A percentile compares a stretch with the other conserved stretches of the same genome.
These are phyloP conservation scores for Linnemannia exigua DNA, from an alignment of 192 early-diverging fungal species.

Conservation along the genomic window DNA sequence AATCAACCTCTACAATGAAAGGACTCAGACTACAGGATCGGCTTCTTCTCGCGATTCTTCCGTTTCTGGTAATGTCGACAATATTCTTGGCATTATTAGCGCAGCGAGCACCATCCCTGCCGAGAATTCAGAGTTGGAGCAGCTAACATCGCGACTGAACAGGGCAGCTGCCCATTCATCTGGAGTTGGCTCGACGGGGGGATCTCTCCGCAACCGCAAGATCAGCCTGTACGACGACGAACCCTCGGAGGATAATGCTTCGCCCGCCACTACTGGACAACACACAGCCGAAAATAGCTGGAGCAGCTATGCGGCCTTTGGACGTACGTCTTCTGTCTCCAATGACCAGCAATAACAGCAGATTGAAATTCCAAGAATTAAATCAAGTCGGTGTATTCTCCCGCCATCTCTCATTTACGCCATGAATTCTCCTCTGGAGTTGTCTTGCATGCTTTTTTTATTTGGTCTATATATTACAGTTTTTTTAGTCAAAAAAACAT, in stretches of 20 bases:
- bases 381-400: too few species aligned
- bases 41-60: conserved; percentile 11
- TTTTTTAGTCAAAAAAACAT: background rate
- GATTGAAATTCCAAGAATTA: too few species aligned
- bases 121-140: conserved; percentile 18
- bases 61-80: conserved; percentile 9
- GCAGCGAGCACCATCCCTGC: conserved; percentile 7
- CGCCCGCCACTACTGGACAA: background rate
- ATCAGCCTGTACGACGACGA: conserved; percentile 44
- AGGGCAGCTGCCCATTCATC: conserved; percentile 26
- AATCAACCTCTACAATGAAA: conserved; percentile 18
- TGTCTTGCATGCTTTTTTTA: background rate
- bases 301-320: conserved; percentile 6
- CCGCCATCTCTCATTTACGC: too few species aligned
- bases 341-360: background rate
- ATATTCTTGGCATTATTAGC: conserved; percentile 12
- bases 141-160: conserved; percentile 29
- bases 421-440: background rate
- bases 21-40: conserved; percentile 22
- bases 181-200: background rate
- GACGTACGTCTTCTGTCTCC: background rate
- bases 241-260: background rate
- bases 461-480: conserved; percentile 1
- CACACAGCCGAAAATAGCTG: conserved; percentile 19
- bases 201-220: conserved; percentile 32